Evolutionary conservation across 345 rosid species (phyloP).

Genomic region (Combretum micranthum): DNA sequence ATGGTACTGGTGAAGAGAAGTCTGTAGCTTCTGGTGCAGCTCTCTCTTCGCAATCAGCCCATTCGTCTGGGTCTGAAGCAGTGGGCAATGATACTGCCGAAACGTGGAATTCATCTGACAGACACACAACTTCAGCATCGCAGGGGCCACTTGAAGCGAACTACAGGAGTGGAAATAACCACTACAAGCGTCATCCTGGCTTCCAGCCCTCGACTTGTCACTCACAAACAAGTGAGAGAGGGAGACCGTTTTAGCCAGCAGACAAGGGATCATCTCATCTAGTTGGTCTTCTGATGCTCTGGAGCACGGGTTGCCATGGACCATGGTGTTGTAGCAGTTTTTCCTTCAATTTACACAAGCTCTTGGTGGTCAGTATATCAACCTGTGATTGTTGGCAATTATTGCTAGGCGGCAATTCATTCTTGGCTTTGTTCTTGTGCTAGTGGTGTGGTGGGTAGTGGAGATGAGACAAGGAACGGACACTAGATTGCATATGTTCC

Average conservation of each 20-base stretch:
- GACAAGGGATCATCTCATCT: slow-evolving; percentile 49
- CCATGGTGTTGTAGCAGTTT: slow-evolving; percentile 2
- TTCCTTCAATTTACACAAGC: slow-evolving; percentile 9
- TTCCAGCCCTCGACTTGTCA: slow-evolving; percentile 33
- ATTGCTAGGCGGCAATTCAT: slow-evolving; percentile 79
- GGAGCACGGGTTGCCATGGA: slow-evolving; percentile 44
- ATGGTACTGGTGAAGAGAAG: slow-evolving; percentile 28
- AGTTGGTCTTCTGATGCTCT: slow-evolving; percentile 51
- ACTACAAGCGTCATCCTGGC: slow-evolving; percentile 31
- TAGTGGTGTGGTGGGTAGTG: slow-evolving; percentile 12
- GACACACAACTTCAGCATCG: slow-evolving; percentile 17
- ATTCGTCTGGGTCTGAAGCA: slow-evolving; percentile 61
- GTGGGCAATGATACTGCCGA: slow-evolving; percentile 50
- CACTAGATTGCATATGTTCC: neutral
- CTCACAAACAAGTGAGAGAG: slow-evolving; percentile 23
- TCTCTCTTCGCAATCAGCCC: slow-evolving; percentile 41
- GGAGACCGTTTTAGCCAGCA: slow-evolving; percentile 58
- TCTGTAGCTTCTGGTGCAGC: slow-evolving; percentile 30
- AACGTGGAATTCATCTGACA: slow-evolving; percentile 43
- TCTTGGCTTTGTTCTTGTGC: slow-evolving; percentile 77
- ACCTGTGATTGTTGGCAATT: slow-evolving; percentile 32
- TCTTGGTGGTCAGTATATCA: slow-evolving; percentile 13
- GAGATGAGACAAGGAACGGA: slow-evolving; percentile 7
- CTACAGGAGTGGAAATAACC: slow-evolving; percentile 22
- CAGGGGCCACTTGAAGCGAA: slow-evolving; percentile 9